Evolutionary conservation across 1,284 basidiomycete genomes (phyloP), one percentile per base, ranked within the genome.

Genomic region (Lignosus rhinocerotis): DNA sequence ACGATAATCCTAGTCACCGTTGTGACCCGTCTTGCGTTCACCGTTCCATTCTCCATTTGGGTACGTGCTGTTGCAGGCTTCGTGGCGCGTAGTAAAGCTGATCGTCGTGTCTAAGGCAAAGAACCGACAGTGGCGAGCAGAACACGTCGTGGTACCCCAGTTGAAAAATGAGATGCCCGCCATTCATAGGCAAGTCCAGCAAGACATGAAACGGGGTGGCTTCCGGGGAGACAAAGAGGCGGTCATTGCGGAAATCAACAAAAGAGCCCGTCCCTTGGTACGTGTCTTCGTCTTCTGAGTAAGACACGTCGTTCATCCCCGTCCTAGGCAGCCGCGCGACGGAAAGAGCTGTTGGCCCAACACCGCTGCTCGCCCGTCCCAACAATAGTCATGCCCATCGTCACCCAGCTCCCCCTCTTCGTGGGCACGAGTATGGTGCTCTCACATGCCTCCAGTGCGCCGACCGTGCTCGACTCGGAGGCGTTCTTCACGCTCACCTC

Each of bases 11-110:
- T 92, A 3, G 77, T 87, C 56, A 92, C 93, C 1, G 72, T 93
- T 46, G 67, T 82, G 12, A 79, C 87, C 34, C 85, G 94, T 64
- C 74, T 88, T 8, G 75, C 78, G 0, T 70, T 86, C 49, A 86
- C 92, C 1, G 78, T 94, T 6, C 94, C 93, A 17, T 78, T 92
- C 60, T 85, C 88, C 60, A 69, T 93, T 72, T 95, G 93, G 93
- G 92, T 94, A 65, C 65, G 84, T 73, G 32, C 9, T 5, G 25
- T 19, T 12, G 2, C 11, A 12, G n/a, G 17, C 10, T 25, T 25
- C 25, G 25, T 4, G 25, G 25, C 25, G 4, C 4, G 25, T 25
- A 25, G 25, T 25, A 2, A 2, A 43, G 12, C 48, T 42, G 14
- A 41, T 11, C 30, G 31, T 16, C 3, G 16, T 5, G 17, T 53